Conservation (phyloP, 176 grass and related monocot species). For the Dactylis glomerata region DNA sequence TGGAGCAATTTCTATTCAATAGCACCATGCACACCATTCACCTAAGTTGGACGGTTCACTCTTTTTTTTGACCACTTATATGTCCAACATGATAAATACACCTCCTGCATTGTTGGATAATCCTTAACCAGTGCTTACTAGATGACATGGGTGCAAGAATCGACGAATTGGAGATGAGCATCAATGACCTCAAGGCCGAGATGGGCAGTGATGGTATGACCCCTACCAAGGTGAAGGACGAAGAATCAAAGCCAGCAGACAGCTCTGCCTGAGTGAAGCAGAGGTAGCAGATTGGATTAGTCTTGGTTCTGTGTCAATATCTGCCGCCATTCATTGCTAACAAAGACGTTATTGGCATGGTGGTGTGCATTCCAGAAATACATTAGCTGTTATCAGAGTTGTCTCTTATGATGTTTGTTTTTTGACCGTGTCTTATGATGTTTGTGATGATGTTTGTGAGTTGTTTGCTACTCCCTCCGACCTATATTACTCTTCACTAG, state of each 20-base stretch:
- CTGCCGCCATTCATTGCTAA: not conserved
- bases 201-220: conserved; percentile 42
- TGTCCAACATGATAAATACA: not conserved
- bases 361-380: not conserved
- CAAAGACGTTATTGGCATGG: not conserved
- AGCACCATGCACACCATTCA: not conserved
- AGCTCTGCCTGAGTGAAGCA: conserved; percentile 36
- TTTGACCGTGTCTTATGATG: not conserved
- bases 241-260: conserved; percentile 47
- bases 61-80: not conserved
- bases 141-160: conserved; percentile 80
- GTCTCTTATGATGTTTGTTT: not conserved
- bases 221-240: conserved; percentile 35
- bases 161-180: conserved; percentile 71
- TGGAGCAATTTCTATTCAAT: not conserved
- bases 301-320: not conserved
- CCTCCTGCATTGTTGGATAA: not conserved
- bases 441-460: not conserved
- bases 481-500: too few relatives aligned
- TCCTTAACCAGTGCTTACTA: conserved; percentile 66
- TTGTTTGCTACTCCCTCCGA: not conserved
- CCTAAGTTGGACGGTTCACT: not conserved
- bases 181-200: conserved; percentile 72
- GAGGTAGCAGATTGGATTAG: not conserved
- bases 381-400: not conserved